Percentiles rank a stretch among this genome's conserved stretches.
These are phyloP conservation scores for Dendrobium chrysotoxum DNA, from an alignment of 106 monocot species.

Conservation along the genomic window DNA sequence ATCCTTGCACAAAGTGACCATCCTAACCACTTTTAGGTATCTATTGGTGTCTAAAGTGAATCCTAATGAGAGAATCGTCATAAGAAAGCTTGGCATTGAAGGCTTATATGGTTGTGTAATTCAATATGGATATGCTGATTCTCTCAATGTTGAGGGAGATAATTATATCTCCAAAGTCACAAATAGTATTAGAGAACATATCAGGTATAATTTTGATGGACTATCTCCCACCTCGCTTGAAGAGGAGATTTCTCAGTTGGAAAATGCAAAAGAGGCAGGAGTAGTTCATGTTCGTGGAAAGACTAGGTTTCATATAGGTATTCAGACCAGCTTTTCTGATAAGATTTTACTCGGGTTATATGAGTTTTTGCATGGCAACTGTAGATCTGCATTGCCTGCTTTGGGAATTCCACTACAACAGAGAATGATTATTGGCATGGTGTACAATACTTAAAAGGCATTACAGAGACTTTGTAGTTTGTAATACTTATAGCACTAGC, in stretches of 20 bases:
- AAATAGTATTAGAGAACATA: conserved; percentile 18
- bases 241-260: conserved; percentile 36
- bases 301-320: conserved; percentile 49
- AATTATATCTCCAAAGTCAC: conserved; percentile 43
- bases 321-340: conserved; percentile 36
- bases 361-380: conserved; percentile 62
- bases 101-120: conserved; percentile 57
- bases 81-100: conserved; percentile 27
- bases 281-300: conserved; percentile 67
- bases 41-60: conserved; percentile 51
- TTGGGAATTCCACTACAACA: conserved; percentile 43
- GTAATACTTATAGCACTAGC: no score
- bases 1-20: conserved; percentile 48
- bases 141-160: conserved; percentile 7
- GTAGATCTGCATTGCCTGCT: conserved; percentile 56
- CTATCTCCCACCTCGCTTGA: neutral
- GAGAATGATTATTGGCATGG: conserved; percentile 64
- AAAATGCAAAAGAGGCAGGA: conserved; percentile 26
- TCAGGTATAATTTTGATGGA: conserved; percentile 18
- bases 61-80: conserved; percentile 32
- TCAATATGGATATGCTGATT: conserved; percentile 68
- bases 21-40: conserved; percentile 52
- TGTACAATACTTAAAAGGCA: conserved; percentile 44
- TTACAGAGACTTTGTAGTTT: no score
- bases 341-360: conserved; percentile 62